Conservation (phyloP, 371 early-diverging fungal genomes). For the Syncephalastrum contaminatum region DNA sequence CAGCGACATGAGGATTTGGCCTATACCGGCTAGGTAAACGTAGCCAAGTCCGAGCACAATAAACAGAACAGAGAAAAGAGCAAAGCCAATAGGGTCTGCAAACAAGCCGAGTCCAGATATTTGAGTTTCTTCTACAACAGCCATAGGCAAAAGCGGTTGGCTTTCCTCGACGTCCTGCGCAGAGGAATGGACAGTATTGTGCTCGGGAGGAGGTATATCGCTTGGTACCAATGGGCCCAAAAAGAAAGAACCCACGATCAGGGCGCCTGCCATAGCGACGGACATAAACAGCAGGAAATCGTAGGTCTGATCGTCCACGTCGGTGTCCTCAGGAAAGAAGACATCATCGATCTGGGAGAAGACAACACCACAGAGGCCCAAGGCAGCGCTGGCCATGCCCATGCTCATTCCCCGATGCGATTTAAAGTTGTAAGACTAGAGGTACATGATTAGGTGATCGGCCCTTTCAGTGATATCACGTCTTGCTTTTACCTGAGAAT, state of each 20-base stretch:
- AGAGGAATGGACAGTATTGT: not conserved
- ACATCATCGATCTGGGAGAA: constrained; percentile 47
- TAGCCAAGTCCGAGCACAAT: constrained; percentile 44
- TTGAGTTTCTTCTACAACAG: constrained; percentile 4
- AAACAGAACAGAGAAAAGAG: constrained; percentile 35
- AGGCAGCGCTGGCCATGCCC: constrained; percentile 41
- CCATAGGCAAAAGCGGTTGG: constrained; percentile 1
- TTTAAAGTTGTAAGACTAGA: constrained; percentile 38
- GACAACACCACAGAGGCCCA: constrained; percentile 42
- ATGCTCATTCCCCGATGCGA: constrained; percentile 42
- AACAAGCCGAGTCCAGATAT: constrained; percentile 29
- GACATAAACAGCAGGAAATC: constrained; percentile 39
- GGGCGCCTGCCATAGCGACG: constrained; percentile 20
- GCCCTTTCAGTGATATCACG: not conserved
- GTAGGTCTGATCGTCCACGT: constrained; percentile 25
- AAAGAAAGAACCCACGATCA: constrained; percentile 34
- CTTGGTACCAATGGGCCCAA: constrained; percentile 21
- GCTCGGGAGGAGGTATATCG: constrained; percentile 2
- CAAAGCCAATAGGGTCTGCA: constrained; percentile 33
- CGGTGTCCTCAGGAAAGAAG: constrained; percentile 23
- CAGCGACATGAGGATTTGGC: constrained; percentile 32
- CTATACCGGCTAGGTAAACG: constrained; percentile 42
- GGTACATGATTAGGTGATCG: not conserved
- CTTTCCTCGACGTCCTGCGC: constrained; percentile 11
- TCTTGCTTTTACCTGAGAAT: constrained; percentile 39